Percentiles rank a stretch among this genome's conserved stretches.
These are phyloP conservation scores for Penicillium sp. DNA, from an alignment of 2,329 filamentous ascomycete genomes.

Conservation along the genomic window DNA sequence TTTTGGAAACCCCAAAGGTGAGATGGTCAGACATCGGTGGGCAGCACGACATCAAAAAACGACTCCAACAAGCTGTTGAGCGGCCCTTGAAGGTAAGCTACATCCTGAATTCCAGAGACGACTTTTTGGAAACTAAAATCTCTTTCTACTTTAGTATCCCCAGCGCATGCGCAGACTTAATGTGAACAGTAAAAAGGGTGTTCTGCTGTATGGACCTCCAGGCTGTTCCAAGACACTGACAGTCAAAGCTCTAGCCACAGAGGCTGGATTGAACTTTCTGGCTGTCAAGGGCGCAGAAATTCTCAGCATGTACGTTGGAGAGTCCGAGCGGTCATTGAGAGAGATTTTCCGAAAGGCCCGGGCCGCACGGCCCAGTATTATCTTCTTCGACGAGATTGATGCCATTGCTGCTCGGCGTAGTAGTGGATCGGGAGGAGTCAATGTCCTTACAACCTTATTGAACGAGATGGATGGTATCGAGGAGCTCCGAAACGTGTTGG, in stretches of 20 bases:
- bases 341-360: conserved; percentile 82
- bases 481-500: conserved; percentile 72
- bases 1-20: conserved; percentile 81
- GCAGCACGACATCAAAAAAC: conserved; percentile 71
- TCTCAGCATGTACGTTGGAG: conserved; percentile 94
- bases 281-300: conserved; percentile 91
- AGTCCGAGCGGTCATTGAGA: conserved; percentile 81
- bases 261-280: conserved; percentile 88
- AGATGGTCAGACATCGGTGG: conserved; percentile 86
- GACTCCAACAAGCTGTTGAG: conserved; percentile 56
- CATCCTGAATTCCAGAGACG: neutral
- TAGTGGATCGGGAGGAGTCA: conserved; percentile 56
- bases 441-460: conserved; percentile 82
- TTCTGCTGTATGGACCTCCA: conserved; percentile 86
- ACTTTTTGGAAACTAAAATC: conserved; percentile 5
- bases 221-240: conserved; percentile 93
- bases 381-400: conserved; percentile 97
- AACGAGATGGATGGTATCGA: conserved; percentile 98
- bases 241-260: conserved; percentile 85
- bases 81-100: conserved; percentile 53
- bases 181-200: conserved; percentile 67
- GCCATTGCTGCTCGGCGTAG: conserved; percentile 65
- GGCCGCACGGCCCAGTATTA: conserved; percentile 82
- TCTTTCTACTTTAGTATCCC: conserved; percentile 39
- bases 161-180: conserved; percentile 51